Conservation (phyloP, 352 stramenopile genomes). For the Phytopythium chamaehyphon region DNA sequence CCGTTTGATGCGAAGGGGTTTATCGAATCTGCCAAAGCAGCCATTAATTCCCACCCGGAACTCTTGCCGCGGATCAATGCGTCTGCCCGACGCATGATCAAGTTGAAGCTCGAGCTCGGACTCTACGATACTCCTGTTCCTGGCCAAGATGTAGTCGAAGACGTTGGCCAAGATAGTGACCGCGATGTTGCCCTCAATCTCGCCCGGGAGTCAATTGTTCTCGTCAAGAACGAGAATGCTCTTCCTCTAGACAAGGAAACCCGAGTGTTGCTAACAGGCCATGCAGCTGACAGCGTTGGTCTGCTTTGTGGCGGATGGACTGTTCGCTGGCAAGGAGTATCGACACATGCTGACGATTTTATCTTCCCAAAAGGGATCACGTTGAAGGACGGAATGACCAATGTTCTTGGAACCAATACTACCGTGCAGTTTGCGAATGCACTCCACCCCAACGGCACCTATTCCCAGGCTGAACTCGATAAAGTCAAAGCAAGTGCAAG, state of each 20-base stretch:
- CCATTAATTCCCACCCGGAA: slow-evolving; percentile 29
- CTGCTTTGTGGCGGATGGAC: slow-evolving; percentile 80
- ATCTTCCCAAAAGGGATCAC: slow-evolving; percentile 65
- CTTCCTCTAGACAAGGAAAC: slow-evolving; percentile 36
- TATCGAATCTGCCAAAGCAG: slow-evolving; percentile 41
- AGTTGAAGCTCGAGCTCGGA: slow-evolving; percentile 65
- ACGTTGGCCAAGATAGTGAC: slow-evolving; percentile 54
- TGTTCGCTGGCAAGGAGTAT: slow-evolving; percentile 83
- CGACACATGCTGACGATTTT: slow-evolving; percentile 59
- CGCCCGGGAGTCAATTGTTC: slow-evolving; percentile 76
- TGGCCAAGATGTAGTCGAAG: slow-evolving; percentile 28
- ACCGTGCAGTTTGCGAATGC: slow-evolving; percentile 47
- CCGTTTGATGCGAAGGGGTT: slow-evolving; percentile 35
- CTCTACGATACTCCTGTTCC: slow-evolving; percentile 69
- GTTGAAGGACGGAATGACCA: slow-evolving; percentile 47
- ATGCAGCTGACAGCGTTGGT: slow-evolving; percentile 61
- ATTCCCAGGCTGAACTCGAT: slow-evolving; percentile 37
- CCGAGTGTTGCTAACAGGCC: slow-evolving; percentile 66
- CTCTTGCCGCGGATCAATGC: slow-evolving; percentile 43
- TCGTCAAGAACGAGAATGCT: slow-evolving; percentile 78
- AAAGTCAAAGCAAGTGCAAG: slow-evolving; percentile 19
- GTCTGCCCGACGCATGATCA: slow-evolving; percentile 61
- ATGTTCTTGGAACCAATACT: slow-evolving; percentile 16
- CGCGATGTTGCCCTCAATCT: slow-evolving; percentile 52
- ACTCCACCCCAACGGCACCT: slow-evolving; percentile 50